Conservation (phyloP, 768 basidiomycete species). For the Rhodosporidiobolus odoratus region DNA sequence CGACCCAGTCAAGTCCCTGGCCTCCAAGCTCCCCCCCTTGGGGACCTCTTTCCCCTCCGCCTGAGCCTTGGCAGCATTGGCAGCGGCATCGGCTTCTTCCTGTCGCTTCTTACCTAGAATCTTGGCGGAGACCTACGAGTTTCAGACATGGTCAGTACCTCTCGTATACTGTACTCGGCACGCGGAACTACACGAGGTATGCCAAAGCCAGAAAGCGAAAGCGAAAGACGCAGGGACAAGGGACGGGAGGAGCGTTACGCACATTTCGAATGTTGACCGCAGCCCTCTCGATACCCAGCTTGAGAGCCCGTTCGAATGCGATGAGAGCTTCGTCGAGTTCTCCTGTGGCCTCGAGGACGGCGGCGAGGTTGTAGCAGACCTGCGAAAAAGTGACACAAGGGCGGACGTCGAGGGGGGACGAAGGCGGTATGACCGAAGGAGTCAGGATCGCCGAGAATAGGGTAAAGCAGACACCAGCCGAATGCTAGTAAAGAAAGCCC, state of each 20-base stretch:
- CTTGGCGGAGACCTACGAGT: conserved; percentile 29
- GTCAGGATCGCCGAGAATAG: not conserved
- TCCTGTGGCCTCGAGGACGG: conserved; percentile 34
- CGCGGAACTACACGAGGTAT: not conserved
- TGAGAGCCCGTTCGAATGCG: conserved; percentile 45
- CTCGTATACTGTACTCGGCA: not conserved
- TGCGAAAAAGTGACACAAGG: no score
- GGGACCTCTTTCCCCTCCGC: no score
- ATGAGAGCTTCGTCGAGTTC: conserved; percentile 46
- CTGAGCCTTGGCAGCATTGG: no score
- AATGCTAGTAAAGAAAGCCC: not conserved
- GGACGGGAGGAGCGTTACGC: conserved; percentile 9
- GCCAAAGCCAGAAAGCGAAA: not conserved
- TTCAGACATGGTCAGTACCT: no score
- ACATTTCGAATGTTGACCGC: conserved; percentile 47
- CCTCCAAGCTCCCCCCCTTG: no score
- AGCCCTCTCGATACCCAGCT: conserved; percentile 47
- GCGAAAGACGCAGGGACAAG: not conserved
- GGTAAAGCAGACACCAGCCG: not conserved
- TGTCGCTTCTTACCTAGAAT: conserved; percentile 29
- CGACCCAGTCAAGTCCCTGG: no score
- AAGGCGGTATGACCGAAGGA: conserved; percentile 10
- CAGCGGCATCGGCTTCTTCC: conserved; percentile 20
- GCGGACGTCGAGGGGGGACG: not conserved
- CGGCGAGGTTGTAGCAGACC: conserved; percentile 36